Evolutionary conservation across 805 yeast species (phyloP).

Genomic region (Candida anglica): DNA sequence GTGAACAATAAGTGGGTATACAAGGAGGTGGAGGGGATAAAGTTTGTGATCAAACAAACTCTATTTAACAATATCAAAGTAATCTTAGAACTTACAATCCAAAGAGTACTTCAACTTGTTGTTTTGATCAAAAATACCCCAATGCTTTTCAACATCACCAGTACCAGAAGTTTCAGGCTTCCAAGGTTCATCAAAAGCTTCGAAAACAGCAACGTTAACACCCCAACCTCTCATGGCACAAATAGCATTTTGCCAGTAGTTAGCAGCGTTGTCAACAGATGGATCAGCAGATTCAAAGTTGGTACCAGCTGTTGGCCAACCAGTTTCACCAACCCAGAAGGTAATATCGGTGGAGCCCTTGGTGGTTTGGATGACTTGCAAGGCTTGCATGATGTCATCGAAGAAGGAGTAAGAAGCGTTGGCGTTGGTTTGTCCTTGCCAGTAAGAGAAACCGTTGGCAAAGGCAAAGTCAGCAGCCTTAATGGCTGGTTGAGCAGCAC

Average conservation of each 20-base stretch:
- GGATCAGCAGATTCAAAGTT: constrained; percentile 66
- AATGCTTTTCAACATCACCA: constrained; percentile 82
- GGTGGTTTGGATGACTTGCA: constrained; percentile 78
- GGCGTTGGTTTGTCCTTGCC: constrained; percentile 91
- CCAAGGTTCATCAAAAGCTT: constrained; percentile 96
- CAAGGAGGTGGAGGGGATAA: too few relatives aligned
- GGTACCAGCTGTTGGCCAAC: constrained; percentile 92
- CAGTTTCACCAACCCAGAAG: constrained; percentile 97
- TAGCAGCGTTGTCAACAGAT: constrained; percentile 65
- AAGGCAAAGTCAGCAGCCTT: constrained; percentile 79
- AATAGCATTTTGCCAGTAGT: constrained; percentile 82
- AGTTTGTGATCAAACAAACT: too few relatives aligned
- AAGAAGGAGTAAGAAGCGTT: constrained; percentile 90
- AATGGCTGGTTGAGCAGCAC: constrained; percentile 65
- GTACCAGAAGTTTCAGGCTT: constrained; percentile 89
- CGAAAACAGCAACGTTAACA: constrained; percentile 85
- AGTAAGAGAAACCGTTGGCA: constrained; percentile 96
- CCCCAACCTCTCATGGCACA: constrained; percentile 98
- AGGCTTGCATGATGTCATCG: constrained; percentile 97
- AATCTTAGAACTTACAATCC: constrained; percentile 28
- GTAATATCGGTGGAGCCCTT: constrained; percentile 84
- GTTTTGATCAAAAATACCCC: constrained; percentile 81
- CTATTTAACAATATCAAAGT: too few relatives aligned
- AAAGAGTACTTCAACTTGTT: constrained; percentile 36
- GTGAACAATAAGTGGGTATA: too few relatives aligned